These are phyloP conservation scores for Colletotrichum incanum DNA, from an alignment of 2,329 filamentous ascomycete genomes.

Conservation along the genomic window DNA sequence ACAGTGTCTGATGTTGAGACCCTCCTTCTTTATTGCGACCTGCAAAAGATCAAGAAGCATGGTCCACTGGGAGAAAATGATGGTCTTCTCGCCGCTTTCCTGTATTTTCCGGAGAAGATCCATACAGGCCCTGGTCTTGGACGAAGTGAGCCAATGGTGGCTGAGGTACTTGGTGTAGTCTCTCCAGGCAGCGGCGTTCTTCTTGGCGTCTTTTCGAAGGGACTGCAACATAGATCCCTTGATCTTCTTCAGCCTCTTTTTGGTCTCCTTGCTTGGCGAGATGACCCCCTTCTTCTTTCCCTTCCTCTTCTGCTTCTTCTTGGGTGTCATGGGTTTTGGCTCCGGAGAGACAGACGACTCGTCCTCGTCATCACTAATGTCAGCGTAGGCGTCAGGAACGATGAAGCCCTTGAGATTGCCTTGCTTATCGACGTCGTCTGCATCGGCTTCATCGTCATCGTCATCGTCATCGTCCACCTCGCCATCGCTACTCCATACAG, in stretches of 20 bases:
- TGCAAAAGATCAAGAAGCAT: constrained; percentile 84
- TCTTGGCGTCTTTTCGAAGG: constrained; percentile 53
- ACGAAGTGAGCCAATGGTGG: constrained; percentile 80
- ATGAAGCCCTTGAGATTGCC: constrained; percentile 70
- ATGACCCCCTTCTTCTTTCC: constrained; percentile 45
- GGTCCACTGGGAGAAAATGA: constrained; percentile 88
- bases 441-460: constrained; percentile 48
- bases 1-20: constrained; percentile 68
- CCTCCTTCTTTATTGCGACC: constrained; percentile 74
- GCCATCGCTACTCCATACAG: constrained; percentile 53
- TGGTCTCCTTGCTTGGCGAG: constrained; percentile 43
- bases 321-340: constrained; percentile 17
- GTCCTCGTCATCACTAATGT: constrained; percentile 51
- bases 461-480: constrained; percentile 50
- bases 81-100: constrained; percentile 77
- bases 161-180: constrained; percentile 80
- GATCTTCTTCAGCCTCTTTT: constrained; percentile 56
- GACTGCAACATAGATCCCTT: constrained; percentile 53
- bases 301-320: constrained; percentile 3
- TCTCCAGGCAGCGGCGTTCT: constrained; percentile 71
- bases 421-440: constrained; percentile 51
- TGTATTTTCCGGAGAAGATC: constrained; percentile 71
- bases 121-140: constrained; percentile 80
- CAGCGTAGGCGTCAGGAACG: constrained; percentile 58
- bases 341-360: constrained; percentile 45